These are phyloP conservation scores for Wickerhamomyces queroliae DNA, from an alignment of 805 yeast species.

Conservation along the genomic window DNA sequence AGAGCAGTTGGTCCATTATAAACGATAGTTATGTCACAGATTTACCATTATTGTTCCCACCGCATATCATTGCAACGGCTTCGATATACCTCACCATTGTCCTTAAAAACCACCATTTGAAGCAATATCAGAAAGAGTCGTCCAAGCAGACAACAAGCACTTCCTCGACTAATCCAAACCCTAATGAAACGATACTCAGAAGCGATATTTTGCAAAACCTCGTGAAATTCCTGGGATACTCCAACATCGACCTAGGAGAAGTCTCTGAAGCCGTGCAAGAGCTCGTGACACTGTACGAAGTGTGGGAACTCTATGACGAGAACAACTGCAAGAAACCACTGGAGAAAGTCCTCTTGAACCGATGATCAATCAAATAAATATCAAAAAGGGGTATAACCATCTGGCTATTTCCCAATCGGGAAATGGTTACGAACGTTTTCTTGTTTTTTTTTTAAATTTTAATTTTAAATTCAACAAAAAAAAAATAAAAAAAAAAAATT, in stretches of 20 bases:
- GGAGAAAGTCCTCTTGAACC: slow-evolving; percentile 15
- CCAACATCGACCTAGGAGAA: slow-evolving; percentile 72
- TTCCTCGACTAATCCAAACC: slow-evolving; percentile 10
- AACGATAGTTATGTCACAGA: slow-evolving; percentile 91
- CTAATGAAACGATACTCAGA: slow-evolving; percentile 2
- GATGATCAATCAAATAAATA: slow-evolving; percentile 2
- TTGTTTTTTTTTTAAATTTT: no score
- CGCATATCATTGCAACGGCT: slow-evolving; percentile 80
- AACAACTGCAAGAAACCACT: slow-evolving; percentile 17
- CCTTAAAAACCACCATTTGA: slow-evolving; percentile 32
- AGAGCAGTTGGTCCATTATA: slow-evolving; percentile 82
- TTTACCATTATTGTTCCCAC: slow-evolving; percentile 75
- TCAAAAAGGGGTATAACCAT: no score
- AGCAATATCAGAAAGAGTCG: slow-evolving; percentile 12
- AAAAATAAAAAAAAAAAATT: no score
- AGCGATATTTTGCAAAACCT: slow-evolving; percentile 46
- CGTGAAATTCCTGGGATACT: slow-evolving; percentile 62
- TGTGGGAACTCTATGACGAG: slow-evolving; percentile 86
- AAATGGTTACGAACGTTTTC: no score
- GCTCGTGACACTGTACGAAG: slow-evolving; percentile 70
- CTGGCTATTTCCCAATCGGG: no score
- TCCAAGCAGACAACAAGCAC: not conserved
- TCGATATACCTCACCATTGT: slow-evolving; percentile 77
- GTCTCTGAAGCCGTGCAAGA: slow-evolving; percentile 83
- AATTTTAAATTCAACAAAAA: no score